phyloP scores from a whole-genome alignment of 2,329 filamentous ascomycete species.

The Calonectria fujianensis region DNA sequence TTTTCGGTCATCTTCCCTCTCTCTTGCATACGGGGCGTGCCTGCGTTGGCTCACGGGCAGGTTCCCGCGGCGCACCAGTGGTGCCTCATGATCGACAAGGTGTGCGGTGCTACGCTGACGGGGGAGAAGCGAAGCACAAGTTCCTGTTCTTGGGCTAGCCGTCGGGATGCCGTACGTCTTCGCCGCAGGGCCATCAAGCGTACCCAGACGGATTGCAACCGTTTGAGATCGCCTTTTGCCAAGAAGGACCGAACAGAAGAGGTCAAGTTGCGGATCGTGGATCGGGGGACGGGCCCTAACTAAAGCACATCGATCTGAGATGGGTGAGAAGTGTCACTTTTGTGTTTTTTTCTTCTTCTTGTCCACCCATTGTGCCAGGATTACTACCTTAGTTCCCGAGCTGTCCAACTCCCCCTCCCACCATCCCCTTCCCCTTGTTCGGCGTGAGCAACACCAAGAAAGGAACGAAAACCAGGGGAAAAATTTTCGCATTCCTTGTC shows the following conservation, averaged over 20 bases:
- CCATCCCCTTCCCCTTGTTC: background rate
- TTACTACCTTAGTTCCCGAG: slow-evolving; percentile 4
- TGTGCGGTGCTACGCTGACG: slow-evolving; percentile 20
- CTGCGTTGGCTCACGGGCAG: background rate
- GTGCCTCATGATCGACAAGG: slow-evolving; percentile 11
- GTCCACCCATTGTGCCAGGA: background rate
- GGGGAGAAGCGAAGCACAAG: slow-evolving; percentile 20
- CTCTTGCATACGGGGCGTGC: slow-evolving; percentile 16
- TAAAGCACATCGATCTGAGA: slow-evolving; percentile 14
- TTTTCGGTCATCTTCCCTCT: background rate
- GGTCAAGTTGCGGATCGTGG: slow-evolving; percentile 18
- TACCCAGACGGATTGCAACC: slow-evolving; percentile 22
- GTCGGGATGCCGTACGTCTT: slow-evolving; percentile 15
- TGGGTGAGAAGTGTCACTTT: slow-evolving; percentile 6
- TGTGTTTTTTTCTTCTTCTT: background rate
- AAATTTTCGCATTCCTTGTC: background rate
- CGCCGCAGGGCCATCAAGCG: slow-evolving; percentile 15
- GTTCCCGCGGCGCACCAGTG: background rate
- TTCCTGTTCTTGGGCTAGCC: slow-evolving; percentile 24
- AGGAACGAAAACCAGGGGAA: background rate
- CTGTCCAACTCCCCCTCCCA: background rate
- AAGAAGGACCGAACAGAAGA: slow-evolving; percentile 25
- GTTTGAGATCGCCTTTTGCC: slow-evolving; percentile 20
- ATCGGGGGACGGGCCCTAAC: slow-evolving; percentile 8
- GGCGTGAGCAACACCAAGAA: background rate